Evolutionary conservation across 2,329 filamentous ascomycete species (phyloP).

Genomic region (Scedosporium dehoogii): DNA sequence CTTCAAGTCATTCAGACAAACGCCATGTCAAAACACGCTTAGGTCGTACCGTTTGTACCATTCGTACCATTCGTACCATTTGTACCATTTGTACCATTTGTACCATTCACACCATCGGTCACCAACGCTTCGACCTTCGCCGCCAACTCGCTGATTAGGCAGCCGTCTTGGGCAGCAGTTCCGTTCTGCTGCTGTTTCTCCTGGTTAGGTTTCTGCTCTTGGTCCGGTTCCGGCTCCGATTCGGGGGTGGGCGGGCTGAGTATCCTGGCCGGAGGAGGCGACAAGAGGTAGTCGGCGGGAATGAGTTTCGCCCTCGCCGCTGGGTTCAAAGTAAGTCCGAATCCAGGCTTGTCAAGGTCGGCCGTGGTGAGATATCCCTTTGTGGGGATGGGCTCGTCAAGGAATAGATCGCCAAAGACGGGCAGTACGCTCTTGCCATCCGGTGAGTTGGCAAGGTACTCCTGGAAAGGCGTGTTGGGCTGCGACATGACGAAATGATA

Average conservation of each 20-base stretch:
- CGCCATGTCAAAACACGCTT: neutral
- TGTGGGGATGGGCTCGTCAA: constrained; percentile 80
- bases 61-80: constrained; percentile 7
- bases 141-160: constrained; percentile 21
- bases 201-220: constrained; percentile 6
- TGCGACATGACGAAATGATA: constrained; percentile 96
- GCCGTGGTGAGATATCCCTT: constrained; percentile 73
- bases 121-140: constrained; percentile 24
- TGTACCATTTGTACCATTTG: constrained; percentile 5
- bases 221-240: neutral
- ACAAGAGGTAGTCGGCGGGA: constrained; percentile 62
- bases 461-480: constrained; percentile 87
- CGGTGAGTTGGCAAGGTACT: constrained; percentile 87
- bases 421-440: constrained; percentile 84
- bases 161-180: constrained; percentile 11
- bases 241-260: constrained; percentile 21
- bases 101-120: constrained; percentile 9
- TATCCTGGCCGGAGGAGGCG: constrained; percentile 46
- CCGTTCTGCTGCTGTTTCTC: constrained; percentile 8
- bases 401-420: constrained; percentile 84
- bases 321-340: constrained; percentile 80
- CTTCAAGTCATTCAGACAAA: neutral
- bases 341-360: constrained; percentile 80
- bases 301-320: constrained; percentile 62
- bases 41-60: neutral